Evolutionary conservation across 1,139 yeast species (phyloP).

Genomic region (Suhomyces wounanorum): DNA sequence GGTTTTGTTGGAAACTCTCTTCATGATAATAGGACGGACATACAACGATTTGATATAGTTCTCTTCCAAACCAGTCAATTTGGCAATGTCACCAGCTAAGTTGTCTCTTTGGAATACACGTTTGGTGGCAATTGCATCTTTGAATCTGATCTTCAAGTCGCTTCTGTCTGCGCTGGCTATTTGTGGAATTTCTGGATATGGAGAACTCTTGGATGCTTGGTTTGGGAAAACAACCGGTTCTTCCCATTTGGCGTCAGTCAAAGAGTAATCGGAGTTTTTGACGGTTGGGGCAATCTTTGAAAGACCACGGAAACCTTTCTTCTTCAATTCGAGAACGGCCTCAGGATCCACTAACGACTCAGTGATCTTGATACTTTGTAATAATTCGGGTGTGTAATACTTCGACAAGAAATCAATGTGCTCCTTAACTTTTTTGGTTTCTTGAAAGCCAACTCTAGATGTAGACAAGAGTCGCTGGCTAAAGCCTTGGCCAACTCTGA

Average conservation of each 20-base stretch:
- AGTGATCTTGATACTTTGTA: slow-evolving; percentile 78
- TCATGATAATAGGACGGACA: slow-evolving; percentile 68
- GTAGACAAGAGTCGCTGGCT: slow-evolving; percentile 11
- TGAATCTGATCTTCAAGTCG: slow-evolving; percentile 42
- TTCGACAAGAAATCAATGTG: slow-evolving; percentile 65
- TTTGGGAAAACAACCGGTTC: slow-evolving; percentile 51
- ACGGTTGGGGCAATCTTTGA: slow-evolving; percentile 38
- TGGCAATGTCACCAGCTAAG: slow-evolving; percentile 59
- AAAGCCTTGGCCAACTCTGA: slow-evolving; percentile 9
- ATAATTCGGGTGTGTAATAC: slow-evolving; percentile 74
- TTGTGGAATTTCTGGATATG: slow-evolving; percentile 48
- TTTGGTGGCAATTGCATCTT: slow-evolving; percentile 19
- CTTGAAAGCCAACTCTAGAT: slow-evolving; percentile 6
- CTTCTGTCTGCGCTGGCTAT: slow-evolving; percentile 43
- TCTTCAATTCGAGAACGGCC: slow-evolving; percentile 36
- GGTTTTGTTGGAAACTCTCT: slow-evolving; percentile 89
- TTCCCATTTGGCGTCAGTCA: slow-evolving; percentile 46
- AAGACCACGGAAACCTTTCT: slow-evolving; percentile 32
- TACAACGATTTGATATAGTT: slow-evolving; percentile 64
- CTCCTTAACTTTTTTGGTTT: slow-evolving; percentile 26
- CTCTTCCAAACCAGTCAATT: slow-evolving; percentile 74
- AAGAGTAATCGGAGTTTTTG: slow-evolving; percentile 31
- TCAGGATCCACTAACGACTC: slow-evolving; percentile 73
- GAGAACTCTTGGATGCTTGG: slow-evolving; percentile 41
- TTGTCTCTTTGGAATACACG: slow-evolving; percentile 16